phyloP scores from a whole-genome alignment of 257 asterid genomes.

The Solanum chiquidenum region DNA sequence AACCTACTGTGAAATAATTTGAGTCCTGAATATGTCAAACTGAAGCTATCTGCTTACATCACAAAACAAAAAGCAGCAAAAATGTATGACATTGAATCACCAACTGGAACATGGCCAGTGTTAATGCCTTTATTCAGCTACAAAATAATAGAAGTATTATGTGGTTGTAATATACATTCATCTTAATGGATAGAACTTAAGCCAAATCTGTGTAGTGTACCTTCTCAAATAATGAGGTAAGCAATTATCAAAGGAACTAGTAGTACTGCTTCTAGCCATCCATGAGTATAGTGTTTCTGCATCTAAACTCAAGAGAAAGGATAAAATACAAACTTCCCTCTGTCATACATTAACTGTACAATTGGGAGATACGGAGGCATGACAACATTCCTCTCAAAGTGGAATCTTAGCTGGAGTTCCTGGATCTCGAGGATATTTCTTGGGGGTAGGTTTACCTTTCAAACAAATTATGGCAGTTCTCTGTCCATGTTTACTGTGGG shows the following conservation, averaged over 20 bases:
- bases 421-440: conserved; percentile 72
- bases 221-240: not conserved
- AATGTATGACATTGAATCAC: not conserved
- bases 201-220: not conserved
- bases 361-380: not conserved
- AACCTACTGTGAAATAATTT: not conserved
- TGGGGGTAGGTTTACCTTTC: conserved; percentile 69
- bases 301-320: not conserved
- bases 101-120: not conserved
- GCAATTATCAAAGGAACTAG: not conserved
- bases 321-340: not conserved
- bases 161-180: not conserved
- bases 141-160: not conserved
- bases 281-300: not conserved
- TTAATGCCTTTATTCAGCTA: not conserved
- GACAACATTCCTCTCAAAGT: conserved; percentile 22
- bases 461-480: conserved; percentile 75
- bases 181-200: not conserved
- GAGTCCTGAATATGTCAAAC: not conserved
- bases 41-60: not conserved
- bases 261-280: not conserved
- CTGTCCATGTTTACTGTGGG: conserved; percentile 81
- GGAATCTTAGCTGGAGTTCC: conserved; percentile 86
- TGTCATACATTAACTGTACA: not conserved
- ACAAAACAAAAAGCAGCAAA: not conserved